These are phyloP conservation scores for Saraca asoca DNA, from an alignment of 331 rosid genomes.

Conservation along the genomic window DNA sequence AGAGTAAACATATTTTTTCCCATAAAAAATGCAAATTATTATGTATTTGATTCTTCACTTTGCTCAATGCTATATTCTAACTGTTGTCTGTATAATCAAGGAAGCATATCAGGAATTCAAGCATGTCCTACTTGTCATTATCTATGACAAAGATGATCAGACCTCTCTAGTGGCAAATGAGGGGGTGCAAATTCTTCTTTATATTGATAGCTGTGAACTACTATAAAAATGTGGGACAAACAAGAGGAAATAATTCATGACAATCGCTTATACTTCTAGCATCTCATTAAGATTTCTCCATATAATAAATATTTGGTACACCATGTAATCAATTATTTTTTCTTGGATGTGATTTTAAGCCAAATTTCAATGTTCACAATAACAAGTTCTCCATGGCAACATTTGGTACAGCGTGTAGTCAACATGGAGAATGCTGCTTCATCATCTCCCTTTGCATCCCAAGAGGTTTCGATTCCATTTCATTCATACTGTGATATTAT, in stretches of 20 bases:
- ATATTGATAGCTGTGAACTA: not conserved
- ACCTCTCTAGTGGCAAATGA: conserved; percentile 85
- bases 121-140: conserved; percentile 90
- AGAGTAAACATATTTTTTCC: too few species aligned
- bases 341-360: too few species aligned
- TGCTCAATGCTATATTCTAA: conserved; percentile 36
- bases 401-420: not conserved
- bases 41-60: conserved; percentile 15
- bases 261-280: not conserved
- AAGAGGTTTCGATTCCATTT: not conserved
- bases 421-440: too few species aligned
- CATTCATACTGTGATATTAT: conserved; percentile 1
- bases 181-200: conserved; percentile 40
- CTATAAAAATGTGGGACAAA: not conserved
- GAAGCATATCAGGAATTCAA: conserved; percentile 99
- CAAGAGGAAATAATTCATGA: not conserved
- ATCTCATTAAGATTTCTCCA: not conserved
- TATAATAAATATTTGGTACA: not conserved
- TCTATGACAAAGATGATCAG: conserved; percentile 83
- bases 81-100: conserved; percentile 58
- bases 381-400: too few species aligned
- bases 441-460: too few species aligned
- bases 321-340: not conserved
- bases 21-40: too few species aligned
- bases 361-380: too few species aligned